Percentiles rank a stretch among this genome's conserved stretches.
Conservation (phyloP, 2,329 filamentous ascomycete genomes). For the Scytalidium lignicola region DNA sequence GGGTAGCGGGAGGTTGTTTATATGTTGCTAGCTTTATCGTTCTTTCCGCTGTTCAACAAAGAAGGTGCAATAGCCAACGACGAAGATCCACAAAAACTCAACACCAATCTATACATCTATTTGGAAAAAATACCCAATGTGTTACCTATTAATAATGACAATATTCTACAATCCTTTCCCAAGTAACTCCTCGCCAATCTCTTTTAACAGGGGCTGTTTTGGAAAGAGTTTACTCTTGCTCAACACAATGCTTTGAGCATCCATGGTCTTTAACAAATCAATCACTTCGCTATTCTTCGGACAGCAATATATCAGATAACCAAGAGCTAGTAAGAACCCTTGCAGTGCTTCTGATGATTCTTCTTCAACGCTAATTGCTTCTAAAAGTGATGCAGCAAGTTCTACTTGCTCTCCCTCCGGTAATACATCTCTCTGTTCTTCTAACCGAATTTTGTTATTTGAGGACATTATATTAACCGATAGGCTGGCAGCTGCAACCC, state of each 20-base stretch:
- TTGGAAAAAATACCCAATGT: neutral
- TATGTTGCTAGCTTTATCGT: too few species aligned
- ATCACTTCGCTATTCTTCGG: conserved; percentile 68
- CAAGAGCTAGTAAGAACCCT: conserved; percentile 71
- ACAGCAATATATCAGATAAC: conserved; percentile 68
- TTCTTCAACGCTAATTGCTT: conserved; percentile 59
- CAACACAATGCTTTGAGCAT: conserved; percentile 60
- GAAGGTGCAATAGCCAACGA: too few species aligned
- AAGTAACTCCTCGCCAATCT: conserved; percentile 40
- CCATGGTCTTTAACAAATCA: conserved; percentile 74
- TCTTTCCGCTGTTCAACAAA: too few species aligned
- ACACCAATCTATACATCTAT: too few species aligned
- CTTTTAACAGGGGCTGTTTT: conserved; percentile 50
- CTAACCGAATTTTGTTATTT: conserved; percentile 60
- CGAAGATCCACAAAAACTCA: too few species aligned
- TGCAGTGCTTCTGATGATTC: conserved; percentile 67
- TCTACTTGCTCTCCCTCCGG: conserved; percentile 72
- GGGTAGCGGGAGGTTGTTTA: too few species aligned
- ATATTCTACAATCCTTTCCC: conserved; percentile 24
- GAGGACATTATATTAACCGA: conserved; percentile 75
- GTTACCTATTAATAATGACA: neutral
- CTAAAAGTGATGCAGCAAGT: conserved; percentile 72
- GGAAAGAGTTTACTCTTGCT: conserved; percentile 53
- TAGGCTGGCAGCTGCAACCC: conserved; percentile 76
- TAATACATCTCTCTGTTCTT: conserved; percentile 52